Base-by-base conservation (phyloP, 495 filamentous ascomycete species). In the Neurospora sp. region DNA sequence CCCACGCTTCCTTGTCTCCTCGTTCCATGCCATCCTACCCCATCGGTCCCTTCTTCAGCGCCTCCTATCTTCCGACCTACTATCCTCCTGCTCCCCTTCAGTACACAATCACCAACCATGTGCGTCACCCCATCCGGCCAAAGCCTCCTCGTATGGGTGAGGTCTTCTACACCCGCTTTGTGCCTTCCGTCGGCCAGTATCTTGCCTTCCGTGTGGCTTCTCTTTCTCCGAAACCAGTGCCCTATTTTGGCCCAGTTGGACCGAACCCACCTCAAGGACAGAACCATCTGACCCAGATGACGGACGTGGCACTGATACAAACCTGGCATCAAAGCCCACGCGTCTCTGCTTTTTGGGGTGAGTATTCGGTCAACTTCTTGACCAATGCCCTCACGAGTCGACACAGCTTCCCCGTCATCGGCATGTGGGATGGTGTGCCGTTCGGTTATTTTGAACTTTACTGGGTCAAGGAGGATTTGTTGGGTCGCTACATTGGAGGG, bases 371-470 rank as follows among this genome's bases (percentile, higher is more conserved):
- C 0, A 77, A 78, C 9, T 94, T 97, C 75, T 85, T 99, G 7
- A 79, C 86, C 2, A 81, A 82, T 19, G 90, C 87, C 19, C 81
- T 98, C 48, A 86, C 85, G 13, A 88, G 84, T 38, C 85, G 84
- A 11, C 92, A 98, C 81, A 93, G 89, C 70, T 97, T 97, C 83
- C 96, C 96, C 0, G 92, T 90, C 2, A 95, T 99, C 75, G 96
- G 93, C 39, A 90, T 92, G 83, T 99, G 94, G 94, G 93, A 97
- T 71, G 94, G 93, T 4, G 92, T 94, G 73, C 96, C 96, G 0
- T 99, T 98, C 82, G 96, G 96, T 0, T 99, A 96, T 77, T 97
- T 99, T 78, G 96, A 99, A 84, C 88, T 99, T 45, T 99, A 99
- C 83, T 99, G 96, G 96, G 94, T 96, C 3, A 97, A 97, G 76